Conservation (phyloP, 768 basidiomycete genomes). For the Lyophyllum atratum region DNA sequence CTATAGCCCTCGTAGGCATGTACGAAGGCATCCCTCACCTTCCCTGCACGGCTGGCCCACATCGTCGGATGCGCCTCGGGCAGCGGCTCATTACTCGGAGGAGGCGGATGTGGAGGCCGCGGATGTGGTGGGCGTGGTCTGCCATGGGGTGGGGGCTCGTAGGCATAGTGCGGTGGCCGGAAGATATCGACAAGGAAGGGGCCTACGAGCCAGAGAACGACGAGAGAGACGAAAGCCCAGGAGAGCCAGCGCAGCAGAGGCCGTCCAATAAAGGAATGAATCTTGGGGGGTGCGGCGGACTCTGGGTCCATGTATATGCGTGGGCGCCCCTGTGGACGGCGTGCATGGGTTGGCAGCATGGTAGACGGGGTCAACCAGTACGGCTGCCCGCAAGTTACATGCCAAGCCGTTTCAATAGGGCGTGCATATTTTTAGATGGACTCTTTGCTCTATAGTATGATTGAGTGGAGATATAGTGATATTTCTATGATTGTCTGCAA, state of each 20-base stretch:
- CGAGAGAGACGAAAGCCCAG: constrained; percentile 19
- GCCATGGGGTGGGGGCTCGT: constrained; percentile 7
- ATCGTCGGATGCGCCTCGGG: constrained; percentile 1
- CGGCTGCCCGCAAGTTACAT: background rate
- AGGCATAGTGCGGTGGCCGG: background rate
- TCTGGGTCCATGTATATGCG: constrained; percentile 17
- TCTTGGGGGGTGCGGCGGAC: constrained; percentile 8
- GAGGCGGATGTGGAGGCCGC: constrained; percentile 4
- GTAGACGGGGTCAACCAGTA: background rate
- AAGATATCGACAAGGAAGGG: constrained; percentile 2
- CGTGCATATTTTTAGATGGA: background rate
- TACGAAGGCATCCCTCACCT: constrained; percentile 58
- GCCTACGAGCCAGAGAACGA: constrained; percentile 21
- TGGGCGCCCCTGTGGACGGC: constrained; percentile 8
- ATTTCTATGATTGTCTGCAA: too few species aligned
- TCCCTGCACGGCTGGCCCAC: constrained; percentile 54
- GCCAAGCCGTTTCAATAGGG: background rate
- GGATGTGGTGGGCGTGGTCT: constrained; percentile 7
- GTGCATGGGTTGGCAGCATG: constrained; percentile 5
- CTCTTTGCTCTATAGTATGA: background rate
- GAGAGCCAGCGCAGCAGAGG: constrained; percentile 26
- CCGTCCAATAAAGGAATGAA: constrained; percentile 12
- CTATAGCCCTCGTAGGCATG: constrained; percentile 64
- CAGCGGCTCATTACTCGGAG: background rate
- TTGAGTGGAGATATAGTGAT: background rate